These are phyloP conservation scores for Cymodocea nodosa DNA, from an alignment of 116 monocot species.

Conservation along the genomic window DNA sequence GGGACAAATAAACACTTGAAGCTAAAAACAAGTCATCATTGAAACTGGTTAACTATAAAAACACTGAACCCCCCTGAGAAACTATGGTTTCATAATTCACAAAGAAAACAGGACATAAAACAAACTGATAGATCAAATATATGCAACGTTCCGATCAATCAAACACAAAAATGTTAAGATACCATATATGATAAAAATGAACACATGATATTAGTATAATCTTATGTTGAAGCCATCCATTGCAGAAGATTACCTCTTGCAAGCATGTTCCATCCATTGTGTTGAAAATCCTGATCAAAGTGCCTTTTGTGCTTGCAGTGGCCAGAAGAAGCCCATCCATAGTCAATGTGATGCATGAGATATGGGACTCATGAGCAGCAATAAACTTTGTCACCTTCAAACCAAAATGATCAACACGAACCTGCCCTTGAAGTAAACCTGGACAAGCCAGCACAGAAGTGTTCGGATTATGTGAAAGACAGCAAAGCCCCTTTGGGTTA, in stretches of 20 bases:
- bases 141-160: too few relatives aligned
- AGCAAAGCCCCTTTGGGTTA: slow-evolving; percentile 60
- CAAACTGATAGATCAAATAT: too few relatives aligned
- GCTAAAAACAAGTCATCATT: too few relatives aligned
- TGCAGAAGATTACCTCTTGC: slow-evolving; percentile 40
- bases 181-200: too few relatives aligned
- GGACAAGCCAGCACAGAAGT: slow-evolving; percentile 53
- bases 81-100: too few relatives aligned
- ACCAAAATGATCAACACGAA: slow-evolving; percentile 50
- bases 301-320: slow-evolving; percentile 61
- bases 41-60: too few relatives aligned
- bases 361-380: slow-evolving; percentile 45
- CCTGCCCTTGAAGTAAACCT: slow-evolving; percentile 42
- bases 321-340: slow-evolving; percentile 61
- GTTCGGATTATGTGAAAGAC: slow-evolving; percentile 37
- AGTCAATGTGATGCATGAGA: slow-evolving; percentile 49
- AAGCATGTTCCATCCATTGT: slow-evolving; percentile 55
- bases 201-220: too few relatives aligned
- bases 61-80: too few relatives aligned
- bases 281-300: slow-evolving; percentile 69
- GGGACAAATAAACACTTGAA: neutral
- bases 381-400: slow-evolving; percentile 46
- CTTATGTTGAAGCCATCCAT: neutral
- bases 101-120: too few relatives aligned
- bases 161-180: too few relatives aligned